Evolutionary conservation across 495 filamentous ascomycete genomes (phyloP), one percentile per base, ranked within the genome.

Genomic region (Aspergillus panamensis): DNA sequence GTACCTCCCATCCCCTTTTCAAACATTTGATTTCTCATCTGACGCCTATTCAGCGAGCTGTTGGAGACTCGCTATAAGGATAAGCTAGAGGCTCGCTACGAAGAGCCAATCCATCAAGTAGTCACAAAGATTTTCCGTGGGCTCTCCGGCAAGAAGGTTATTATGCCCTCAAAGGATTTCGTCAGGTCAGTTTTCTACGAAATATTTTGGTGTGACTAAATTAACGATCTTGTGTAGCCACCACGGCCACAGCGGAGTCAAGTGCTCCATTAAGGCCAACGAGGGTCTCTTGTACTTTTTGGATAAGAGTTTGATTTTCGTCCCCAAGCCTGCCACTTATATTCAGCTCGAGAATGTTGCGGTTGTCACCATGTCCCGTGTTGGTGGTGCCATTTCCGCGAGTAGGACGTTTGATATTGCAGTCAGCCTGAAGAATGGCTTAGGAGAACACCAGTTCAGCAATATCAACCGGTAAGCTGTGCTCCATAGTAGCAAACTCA

Each of bases 241-340:
- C 75, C 91, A 96, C 69, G 83, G 89, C 53, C 92, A 96, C 72
- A 89, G 85, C 61, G 95, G 95, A 39, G 94, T 97, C 69, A 99
- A 99, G 73, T 99, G 95, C 77, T 96, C 94, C 12, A 95, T 97
- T 79, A 99, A 99, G 73, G 95, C 95, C 50, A 96, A 93, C 69
- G 95, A 99, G 71, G 95, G 95, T 51, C 92, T 95, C 63, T 75
- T 99, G 30, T 99, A 94, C 79, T 97, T 92, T 73, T 74, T 99
- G 62, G 95, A 99, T 72, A 96, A 96, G 76, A 94, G 92, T 8
- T 93, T 99, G 66, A 94, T 99, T 82, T 99, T 99, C 63, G 94
- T 99, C 6, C 95, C 95, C 2, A 99, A 99, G 72, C 95, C 95
- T 0, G 92, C 95, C 0, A 96, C 92, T 2, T 97, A 96, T 74